Base-by-base conservation (phyloP, 2,329 filamentous ascomycete genomes). In the Neoascochyta sp. region DNA sequence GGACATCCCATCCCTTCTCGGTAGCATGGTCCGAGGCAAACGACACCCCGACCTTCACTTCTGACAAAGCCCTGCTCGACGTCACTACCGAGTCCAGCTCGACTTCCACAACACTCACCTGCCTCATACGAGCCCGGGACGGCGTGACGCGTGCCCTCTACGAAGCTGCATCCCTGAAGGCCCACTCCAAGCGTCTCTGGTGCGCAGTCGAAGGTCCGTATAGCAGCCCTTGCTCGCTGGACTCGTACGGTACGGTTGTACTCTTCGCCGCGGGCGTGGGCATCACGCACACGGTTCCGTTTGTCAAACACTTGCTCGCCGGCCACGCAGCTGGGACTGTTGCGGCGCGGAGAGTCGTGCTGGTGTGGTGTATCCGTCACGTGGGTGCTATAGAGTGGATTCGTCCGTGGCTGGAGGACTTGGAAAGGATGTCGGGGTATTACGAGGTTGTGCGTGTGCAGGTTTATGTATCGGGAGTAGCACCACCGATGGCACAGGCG, bases 271-370 rank as follows among this genome's bases (percentile, higher is more conserved):
- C 86, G 29, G 85, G 89, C 23, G 86, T 89, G 3, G 90, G 90
- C 34, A 95, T 96, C 62, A 94, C 89, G 1, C 89, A 95, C 60
- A 86, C 93, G 57, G 75, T 95, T 12, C 84, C 86, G 8, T 93
- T 92, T 60, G 73, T 95, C 5, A 80, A 78, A 32, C 80, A 89
- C 28, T 52, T 69, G 7, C 63, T 69, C 9, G 47, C 47, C 4
- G 63, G 68, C 63, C 42, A 75, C 70, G 68, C 69, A 69, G 60
- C 82, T 77, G 80, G 39, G 31, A 86, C 78, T 0, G 78, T 86
- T 16, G 87, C 89, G 2, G 84, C 85, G 3, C 80, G 86, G 24
- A 79, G 80, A 19, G 66, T 95, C 28, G 82, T 81, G 1, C 76
- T 95, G 2, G 76, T 95, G 32, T 95, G 90, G 89, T 81, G 93